Evolutionary conservation across 768 basidiomycete species (phyloP).

Genomic region (Exidia glandulosa): DNA sequence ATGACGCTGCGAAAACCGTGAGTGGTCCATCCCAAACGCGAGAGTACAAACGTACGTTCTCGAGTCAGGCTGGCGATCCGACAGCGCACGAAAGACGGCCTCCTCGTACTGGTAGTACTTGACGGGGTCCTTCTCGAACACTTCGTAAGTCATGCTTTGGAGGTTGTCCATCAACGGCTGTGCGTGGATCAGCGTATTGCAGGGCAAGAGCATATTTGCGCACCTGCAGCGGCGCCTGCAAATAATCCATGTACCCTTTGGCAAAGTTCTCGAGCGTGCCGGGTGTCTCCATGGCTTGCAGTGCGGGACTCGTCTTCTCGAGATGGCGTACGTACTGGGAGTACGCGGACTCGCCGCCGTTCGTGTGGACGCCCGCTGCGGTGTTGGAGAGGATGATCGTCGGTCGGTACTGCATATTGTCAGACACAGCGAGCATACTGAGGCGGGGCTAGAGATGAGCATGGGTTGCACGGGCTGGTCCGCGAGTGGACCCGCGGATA

Average conservation of each 20-base stretch:
- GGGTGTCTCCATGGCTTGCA: conserved; percentile 49
- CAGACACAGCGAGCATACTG: no score
- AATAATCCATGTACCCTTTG: conserved; percentile 86
- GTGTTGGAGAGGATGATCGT: conserved; percentile 73
- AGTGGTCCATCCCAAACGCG: neutral
- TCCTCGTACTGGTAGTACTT: conserved; percentile 96
- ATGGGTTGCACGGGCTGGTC: no score
- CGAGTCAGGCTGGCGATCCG: conserved; percentile 51
- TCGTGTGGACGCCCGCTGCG: conserved; percentile 48
- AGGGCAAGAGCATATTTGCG: conserved; percentile 9
- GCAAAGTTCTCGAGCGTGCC: conserved; percentile 86
- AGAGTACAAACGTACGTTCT: conserved; percentile 44
- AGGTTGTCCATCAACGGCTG: conserved; percentile 97
- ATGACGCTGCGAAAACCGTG: conserved; percentile 45
- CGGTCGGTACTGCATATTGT: conserved; percentile 58
- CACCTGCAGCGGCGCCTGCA: conserved; percentile 91
- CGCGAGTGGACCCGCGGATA: no score
- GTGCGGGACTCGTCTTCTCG: conserved; percentile 62
- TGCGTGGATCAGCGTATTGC: neutral
- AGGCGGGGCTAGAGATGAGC: no score
- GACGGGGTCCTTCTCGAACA: conserved; percentile 94
- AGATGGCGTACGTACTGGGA: conserved; percentile 79
- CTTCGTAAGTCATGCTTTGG: conserved; percentile 91
- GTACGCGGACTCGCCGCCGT: conserved; percentile 81
- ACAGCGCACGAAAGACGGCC: conserved; percentile 51